Evolutionary conservation across 805 yeast species (phyloP).

Genomic region (Candida ficus): DNA sequence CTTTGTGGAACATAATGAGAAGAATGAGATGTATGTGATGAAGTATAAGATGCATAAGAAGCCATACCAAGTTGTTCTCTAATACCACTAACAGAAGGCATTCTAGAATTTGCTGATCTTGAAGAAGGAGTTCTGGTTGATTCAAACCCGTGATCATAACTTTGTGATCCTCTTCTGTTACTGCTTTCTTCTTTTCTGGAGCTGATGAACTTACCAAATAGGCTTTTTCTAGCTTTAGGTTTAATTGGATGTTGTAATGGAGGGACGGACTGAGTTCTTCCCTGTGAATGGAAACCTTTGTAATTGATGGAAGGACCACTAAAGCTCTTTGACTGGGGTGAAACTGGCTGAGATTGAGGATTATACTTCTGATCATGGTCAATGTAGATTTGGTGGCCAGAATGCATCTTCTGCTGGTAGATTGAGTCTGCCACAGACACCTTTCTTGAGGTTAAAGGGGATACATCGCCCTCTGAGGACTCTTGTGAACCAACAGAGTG

Average conservation of each 20-base stretch:
- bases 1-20: background rate
- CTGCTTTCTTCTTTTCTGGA: slow-evolving; percentile 22
- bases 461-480: slow-evolving; percentile 16
- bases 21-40: background rate
- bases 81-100: slow-evolving; percentile 9
- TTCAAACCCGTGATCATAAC: background rate
- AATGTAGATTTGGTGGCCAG: background rate
- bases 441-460: slow-evolving; percentile 18
- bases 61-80: slow-evolving; percentile 8
- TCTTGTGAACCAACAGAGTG: slow-evolving; percentile 14
- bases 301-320: slow-evolving; percentile 20
- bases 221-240: slow-evolving; percentile 28
- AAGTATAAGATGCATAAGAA: background rate
- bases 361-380: background rate
- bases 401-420: background rate
- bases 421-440: slow-evolving; percentile 20
- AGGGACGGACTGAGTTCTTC: slow-evolving; percentile 30
- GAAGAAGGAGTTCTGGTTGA: slow-evolving; percentile 8
- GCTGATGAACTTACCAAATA: slow-evolving; percentile 25
- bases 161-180: slow-evolving; percentile 6
- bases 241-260: slow-evolving; percentile 46
- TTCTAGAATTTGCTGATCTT: slow-evolving; percentile 10
- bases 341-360: background rate
- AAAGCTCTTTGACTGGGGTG: slow-evolving; percentile 1
- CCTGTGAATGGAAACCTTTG: slow-evolving; percentile 27